Evolutionary conservation across 129 eudicot species (phyloP).

Genomic region (Mikania micrantha): DNA sequence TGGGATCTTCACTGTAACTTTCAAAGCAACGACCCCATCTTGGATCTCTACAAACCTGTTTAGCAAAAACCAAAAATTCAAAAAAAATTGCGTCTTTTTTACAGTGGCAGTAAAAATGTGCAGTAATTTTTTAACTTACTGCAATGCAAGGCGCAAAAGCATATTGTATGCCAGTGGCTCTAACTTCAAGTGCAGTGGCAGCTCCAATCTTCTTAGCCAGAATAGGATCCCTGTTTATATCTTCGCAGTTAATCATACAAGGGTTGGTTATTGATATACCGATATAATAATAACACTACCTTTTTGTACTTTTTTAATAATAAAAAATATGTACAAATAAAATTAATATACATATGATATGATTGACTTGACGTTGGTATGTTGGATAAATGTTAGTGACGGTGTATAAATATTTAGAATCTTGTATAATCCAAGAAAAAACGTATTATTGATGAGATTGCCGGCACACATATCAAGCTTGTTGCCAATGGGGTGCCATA

Average conservation of each 20-base stretch:
- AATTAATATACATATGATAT: no score
- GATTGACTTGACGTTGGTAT: no score
- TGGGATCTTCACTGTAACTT: conserved; percentile 50
- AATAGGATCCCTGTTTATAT: conserved; percentile 50
- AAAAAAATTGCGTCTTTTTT: not conserved
- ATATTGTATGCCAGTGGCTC: conserved; percentile 87
- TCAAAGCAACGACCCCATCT: conserved; percentile 57
- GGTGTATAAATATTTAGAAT: no score
- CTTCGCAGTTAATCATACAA: conserved; percentile 1
- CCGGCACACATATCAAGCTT: conserved; percentile 10
- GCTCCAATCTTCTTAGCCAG: conserved; percentile 73
- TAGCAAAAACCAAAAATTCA: not conserved
- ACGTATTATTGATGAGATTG: not conserved
- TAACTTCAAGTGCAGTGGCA: conserved; percentile 88
- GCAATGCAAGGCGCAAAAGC: conserved; percentile 85
- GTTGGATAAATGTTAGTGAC: no score
- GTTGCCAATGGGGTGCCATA: conserved; percentile 18
- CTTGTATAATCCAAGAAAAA: conserved; percentile 6
- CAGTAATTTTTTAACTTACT: conserved; percentile 29
- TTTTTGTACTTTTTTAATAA: no score
- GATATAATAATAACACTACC: no score
- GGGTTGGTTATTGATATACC: no score
- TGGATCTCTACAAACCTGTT: conserved; percentile 57
- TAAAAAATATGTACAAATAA: no score
- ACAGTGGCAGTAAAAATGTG: conserved; percentile 1